Conservation (phyloP, 1,139 yeast species). For the Taphrina deformans region DNA sequence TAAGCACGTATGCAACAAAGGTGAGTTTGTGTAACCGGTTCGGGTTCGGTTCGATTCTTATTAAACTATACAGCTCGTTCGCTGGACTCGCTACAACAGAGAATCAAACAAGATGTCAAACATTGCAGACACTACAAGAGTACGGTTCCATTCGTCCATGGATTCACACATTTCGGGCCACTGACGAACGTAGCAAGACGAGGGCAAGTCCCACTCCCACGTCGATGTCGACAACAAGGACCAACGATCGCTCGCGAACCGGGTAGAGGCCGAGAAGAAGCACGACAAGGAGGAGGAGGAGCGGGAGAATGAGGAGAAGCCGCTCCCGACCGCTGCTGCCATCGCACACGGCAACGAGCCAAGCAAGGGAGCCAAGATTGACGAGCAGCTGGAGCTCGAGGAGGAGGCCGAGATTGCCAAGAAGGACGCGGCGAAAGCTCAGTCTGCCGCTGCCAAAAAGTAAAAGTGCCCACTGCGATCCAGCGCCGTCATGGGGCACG, state of each 20-base stretch:
- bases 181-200: conserved; percentile 22
- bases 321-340: conserved; percentile 27
- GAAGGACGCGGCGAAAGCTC: conserved; percentile 33
- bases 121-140: conserved; percentile 14
- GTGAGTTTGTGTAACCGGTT: background rate
- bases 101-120: background rate
- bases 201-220: conserved; percentile 30
- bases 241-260: conserved; percentile 35
- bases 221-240: conserved; percentile 30
- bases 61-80: too few relatives aligned
- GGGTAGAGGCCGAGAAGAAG: conserved; percentile 34
- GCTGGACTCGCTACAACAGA: too few relatives aligned
- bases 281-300: conserved; percentile 31
- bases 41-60: too few relatives aligned
- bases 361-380: conserved; percentile 27
- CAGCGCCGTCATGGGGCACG: too few relatives aligned
- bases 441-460: conserved; percentile 23
- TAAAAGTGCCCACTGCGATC: background rate
- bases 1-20: background rate
- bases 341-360: conserved; percentile 31
- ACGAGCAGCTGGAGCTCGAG: conserved; percentile 23
- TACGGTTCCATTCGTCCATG: too few relatives aligned
- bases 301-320: conserved; percentile 10
- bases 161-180: too few relatives aligned
- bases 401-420: conserved; percentile 32